Evolutionary conservation across 768 basidiomycete species (phyloP).

Genomic region (Trametes cinnabarina): DNA sequence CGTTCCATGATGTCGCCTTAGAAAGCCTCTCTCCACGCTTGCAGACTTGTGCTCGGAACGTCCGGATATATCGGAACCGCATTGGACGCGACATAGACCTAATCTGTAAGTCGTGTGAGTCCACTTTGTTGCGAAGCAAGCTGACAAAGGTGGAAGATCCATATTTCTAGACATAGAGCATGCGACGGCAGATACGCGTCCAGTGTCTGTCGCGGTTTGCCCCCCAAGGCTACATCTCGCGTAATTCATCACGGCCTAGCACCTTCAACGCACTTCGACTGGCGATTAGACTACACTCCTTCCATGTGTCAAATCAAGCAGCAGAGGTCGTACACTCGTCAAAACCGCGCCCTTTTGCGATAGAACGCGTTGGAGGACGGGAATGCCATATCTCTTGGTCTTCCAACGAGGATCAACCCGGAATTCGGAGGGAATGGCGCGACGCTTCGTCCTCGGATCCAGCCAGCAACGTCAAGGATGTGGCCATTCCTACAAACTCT

Average conservation of each 20-base stretch:
- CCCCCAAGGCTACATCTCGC: conserved; percentile 1
- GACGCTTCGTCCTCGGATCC: conserved; percentile 9
- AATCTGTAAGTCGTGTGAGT: no score
- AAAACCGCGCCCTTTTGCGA: conserved; percentile 20
- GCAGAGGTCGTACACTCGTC: background rate
- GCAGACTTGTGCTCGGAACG: no score
- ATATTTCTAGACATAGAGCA: background rate
- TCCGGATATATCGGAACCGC: no score
- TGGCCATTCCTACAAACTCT: conserved; percentile 14
- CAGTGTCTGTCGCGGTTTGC: conserved; percentile 3
- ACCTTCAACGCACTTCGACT: background rate
- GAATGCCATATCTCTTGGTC: conserved; percentile 29
- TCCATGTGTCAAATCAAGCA: background rate
- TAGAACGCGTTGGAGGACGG: conserved; percentile 27
- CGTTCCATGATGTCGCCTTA: no score
- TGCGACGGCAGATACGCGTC: conserved; percentile 1
- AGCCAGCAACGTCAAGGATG: conserved; percentile 1
- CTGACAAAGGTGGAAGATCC: no score
- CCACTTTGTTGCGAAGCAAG: no score
- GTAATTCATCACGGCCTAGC: background rate
- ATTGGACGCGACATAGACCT: no score
- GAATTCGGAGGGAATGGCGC: conserved; percentile 26
- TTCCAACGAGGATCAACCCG: conserved; percentile 5
- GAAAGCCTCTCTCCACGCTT: no score
- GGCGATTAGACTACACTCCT: background rate